phyloP scores from a whole-genome alignment of 2,329 filamentous ascomycete species.

The Colletotrichum abscissum region DNA sequence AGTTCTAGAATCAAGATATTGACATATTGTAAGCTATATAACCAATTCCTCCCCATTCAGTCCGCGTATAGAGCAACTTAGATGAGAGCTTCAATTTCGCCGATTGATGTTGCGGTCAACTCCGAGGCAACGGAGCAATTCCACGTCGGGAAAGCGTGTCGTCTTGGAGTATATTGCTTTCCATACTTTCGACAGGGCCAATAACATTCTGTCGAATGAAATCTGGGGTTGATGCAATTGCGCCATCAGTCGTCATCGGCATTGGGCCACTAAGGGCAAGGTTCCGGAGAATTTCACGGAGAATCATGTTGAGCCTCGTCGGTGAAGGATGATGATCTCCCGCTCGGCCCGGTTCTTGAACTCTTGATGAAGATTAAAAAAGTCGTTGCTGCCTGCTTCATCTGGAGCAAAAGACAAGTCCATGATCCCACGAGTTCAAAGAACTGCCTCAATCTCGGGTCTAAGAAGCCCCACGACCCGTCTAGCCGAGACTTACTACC shows the following conservation, averaged over 20 bases:
- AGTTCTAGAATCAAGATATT: neutral
- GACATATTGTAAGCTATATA: neutral
- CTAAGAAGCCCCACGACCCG: neutral
- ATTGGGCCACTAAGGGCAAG: constrained; percentile 14
- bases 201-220: constrained; percentile 8
- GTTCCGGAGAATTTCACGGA: constrained; percentile 35
- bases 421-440: no score
- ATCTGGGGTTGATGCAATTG: constrained; percentile 18
- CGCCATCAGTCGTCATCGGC: constrained; percentile 35
- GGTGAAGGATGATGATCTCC: constrained; percentile 14
- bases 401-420: no score
- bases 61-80: no score
- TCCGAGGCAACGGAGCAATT: constrained; percentile 10
- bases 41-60: neutral
- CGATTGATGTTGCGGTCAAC: constrained; percentile 2
- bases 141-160: constrained; percentile 10
- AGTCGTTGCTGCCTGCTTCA: neutral
- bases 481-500: neutral
- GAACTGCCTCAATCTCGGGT: no score
- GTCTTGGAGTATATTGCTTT: neutral
- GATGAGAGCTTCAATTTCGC: constrained; percentile 12
- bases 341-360: neutral
- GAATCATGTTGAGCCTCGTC: constrained; percentile 2
- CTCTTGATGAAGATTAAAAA: neutral
- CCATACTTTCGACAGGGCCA: neutral